phyloP scores from a whole-genome alignment of 2,329 filamentous ascomycete genomes.

The Aspergillus puulaauensis region DNA sequence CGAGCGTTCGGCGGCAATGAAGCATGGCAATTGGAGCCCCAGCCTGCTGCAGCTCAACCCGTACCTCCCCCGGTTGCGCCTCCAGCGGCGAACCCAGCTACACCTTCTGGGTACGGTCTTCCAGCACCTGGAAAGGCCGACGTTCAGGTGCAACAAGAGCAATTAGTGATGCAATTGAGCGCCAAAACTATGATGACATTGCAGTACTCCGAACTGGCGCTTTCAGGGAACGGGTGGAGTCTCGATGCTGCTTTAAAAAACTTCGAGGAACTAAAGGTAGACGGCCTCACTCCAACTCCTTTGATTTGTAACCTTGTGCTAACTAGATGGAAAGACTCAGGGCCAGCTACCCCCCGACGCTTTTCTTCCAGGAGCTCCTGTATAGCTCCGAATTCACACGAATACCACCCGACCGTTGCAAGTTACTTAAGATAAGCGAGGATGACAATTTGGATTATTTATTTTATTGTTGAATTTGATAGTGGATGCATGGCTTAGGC shows the following conservation, averaged over 20 bases:
- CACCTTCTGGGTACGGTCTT: slow-evolving; percentile 41
- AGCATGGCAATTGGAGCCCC: slow-evolving; percentile 49
- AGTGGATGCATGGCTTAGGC: slow-evolving; percentile 34
- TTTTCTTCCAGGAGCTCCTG: slow-evolving; percentile 37
- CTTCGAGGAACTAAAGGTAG: slow-evolving; percentile 74
- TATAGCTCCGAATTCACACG: slow-evolving; percentile 3
- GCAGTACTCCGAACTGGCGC: slow-evolving; percentile 76
- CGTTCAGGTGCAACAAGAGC: slow-evolving; percentile 62
- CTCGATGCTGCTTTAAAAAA: slow-evolving; percentile 70
- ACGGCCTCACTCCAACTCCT: slow-evolving; percentile 17
- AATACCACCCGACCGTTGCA: not conserved
- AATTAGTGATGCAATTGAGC: slow-evolving; percentile 69
- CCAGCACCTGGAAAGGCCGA: slow-evolving; percentile 45
- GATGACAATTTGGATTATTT: not conserved
- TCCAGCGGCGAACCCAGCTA: slow-evolving; percentile 26
- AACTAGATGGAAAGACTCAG: slow-evolving; percentile 29
- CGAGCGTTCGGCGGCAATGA: slow-evolving; percentile 63
- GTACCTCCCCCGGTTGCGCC: slow-evolving; percentile 15
- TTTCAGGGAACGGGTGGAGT: slow-evolving; percentile 78
- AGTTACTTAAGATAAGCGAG: slow-evolving; percentile 1
- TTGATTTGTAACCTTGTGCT: slow-evolving; percentile 12
- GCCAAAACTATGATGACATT: slow-evolving; percentile 77
- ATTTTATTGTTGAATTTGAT: slow-evolving; percentile 8
- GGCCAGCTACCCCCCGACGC: slow-evolving; percentile 51
- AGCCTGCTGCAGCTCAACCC: slow-evolving; percentile 30